These are phyloP conservation scores for Metschnikowia colocasiae DNA, from an alignment of 805 yeast species.

Conservation along the genomic window DNA sequence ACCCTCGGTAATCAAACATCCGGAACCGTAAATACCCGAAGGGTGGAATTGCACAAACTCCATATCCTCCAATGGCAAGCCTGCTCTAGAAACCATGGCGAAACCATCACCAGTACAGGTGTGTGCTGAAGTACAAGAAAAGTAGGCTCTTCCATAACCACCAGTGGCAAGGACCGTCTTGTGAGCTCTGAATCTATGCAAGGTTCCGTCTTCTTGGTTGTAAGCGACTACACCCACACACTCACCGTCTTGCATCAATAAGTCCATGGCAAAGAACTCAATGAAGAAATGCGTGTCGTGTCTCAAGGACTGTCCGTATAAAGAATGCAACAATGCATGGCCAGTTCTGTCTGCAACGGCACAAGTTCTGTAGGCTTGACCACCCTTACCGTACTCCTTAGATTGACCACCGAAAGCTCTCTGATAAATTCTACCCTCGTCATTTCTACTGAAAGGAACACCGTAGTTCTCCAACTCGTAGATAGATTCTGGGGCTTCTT, in stretches of 20 bases:
- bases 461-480: constrained; percentile 97
- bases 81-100: constrained; percentile 98
- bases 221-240: constrained; percentile 97
- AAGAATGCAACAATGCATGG: constrained; percentile 91
- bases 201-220: constrained; percentile 98
- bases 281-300: constrained; percentile 98
- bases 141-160: constrained; percentile 98
- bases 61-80: constrained; percentile 94
- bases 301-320: constrained; percentile 93
- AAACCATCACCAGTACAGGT: constrained; percentile 99
- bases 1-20: constrained; percentile 98
- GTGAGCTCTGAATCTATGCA: constrained; percentile 96
- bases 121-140: constrained; percentile 98
- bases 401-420: constrained; percentile 99
- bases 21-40: constrained; percentile 98
- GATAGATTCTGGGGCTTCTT: constrained; percentile 94
- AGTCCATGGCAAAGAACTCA: constrained; percentile 93
- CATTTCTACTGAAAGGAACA: constrained; percentile 96
- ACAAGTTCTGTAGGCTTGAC: constrained; percentile 98
- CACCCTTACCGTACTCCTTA: constrained; percentile 93
- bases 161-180: constrained; percentile 97
- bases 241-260: constrained; percentile 90
- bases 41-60: constrained; percentile 99
- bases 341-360: constrained; percentile 99
- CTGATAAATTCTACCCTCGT: constrained; percentile 94